Base-by-base conservation (phyloP, 805 yeast genomes). In the Lipomyces japonicus region DNA sequence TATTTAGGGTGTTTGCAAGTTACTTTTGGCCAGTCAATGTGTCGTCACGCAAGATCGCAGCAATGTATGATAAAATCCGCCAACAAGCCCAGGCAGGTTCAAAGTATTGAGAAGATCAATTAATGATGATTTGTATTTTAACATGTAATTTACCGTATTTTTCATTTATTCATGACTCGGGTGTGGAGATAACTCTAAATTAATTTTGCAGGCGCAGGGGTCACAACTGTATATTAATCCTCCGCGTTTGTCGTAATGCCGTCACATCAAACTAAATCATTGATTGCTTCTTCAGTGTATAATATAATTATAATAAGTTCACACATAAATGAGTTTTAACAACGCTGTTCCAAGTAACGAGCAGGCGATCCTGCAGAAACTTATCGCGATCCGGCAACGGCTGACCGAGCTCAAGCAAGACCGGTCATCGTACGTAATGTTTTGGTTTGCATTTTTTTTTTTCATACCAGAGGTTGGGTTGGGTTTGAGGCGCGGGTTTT, bases 11-110 rank as follows among this genome's bases (percentile, higher is more conserved):
- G 26, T 87, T 83, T 65, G 87, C 93, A 3, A 75, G 89, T 19
- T 76, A 78, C 46, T 88, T 81, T 70, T 88, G 96, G 96, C 96
- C 96, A 2, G 85, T 81, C 2, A 77, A 78, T 54, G 96, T 84
- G 37, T 62, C 72, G 12, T 82, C 91, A 53, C 68, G 73, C 34
- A 84, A 84, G 69, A 78, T 88, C 55, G 75, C 76, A 62, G 81
- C 78, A 26, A 88, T 89, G 96, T 89, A 86, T 67, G 54, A 63
- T 19, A 61, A 59, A 40, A 30, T 60, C 32, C 28, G 44, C 19
- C 50, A 53, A 36, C 50, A 24, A 14, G 19, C 10, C 19, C 37
- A 34, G 6, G 37, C 37, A 6, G 37, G 9, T 6, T 6, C 6
- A 34, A 19, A 34, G 21, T 12, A 28, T 12, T 7, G 31, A 7